Evolutionary conservation across 805 yeast species (phyloP), one percentile per base, ranked within the genome.

Genomic region (Ogataea corticis): DNA sequence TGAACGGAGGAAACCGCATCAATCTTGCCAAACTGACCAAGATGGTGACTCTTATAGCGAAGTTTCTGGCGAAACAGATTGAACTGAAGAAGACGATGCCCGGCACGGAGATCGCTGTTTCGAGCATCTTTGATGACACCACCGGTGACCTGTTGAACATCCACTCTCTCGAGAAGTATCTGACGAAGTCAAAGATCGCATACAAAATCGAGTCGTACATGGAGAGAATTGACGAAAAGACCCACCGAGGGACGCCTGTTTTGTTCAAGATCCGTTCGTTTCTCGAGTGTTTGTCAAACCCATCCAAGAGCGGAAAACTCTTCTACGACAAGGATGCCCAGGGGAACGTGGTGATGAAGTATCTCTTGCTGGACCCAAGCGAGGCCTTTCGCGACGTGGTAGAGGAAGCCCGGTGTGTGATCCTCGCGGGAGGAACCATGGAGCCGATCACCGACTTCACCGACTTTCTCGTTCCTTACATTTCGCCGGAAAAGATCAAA

Each of bases 341-440:
- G 21, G 65, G 64, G 10, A 55, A 51, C 9, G 44, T 68, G 12
- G 57, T 69, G 2, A 55, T 91, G 42, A 80, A 82, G 46, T 91
- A 90, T 57, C 75, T 88, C 72, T 68, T 89, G 7, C 68, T 91
- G 7, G 96, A 90, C 57, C 96, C 97, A 2, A 80, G 88, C 44
- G 79, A 77, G 38, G 70, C 79, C 2, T 88, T 91, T 59, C 70
- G 73, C 43, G 83, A 82, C 2, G 71, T 92, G 2, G 79, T 87
- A 0, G 79, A 80, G 2, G 76, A 79, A 12, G 73, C 89, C 0
- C 73, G 73, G 51, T 83, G 91, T 62, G 85, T 91, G 0, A 70
- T 92, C 2, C 61, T 91, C 2, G 94, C 96, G 2, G 98, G 98
- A 29, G 98, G 98, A 12, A 91, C 98, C 0, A 88, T 90, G 96